Base-by-base conservation (phyloP, 768 basidiomycete genomes). In the Vishniacozyma victoriae region DNA sequence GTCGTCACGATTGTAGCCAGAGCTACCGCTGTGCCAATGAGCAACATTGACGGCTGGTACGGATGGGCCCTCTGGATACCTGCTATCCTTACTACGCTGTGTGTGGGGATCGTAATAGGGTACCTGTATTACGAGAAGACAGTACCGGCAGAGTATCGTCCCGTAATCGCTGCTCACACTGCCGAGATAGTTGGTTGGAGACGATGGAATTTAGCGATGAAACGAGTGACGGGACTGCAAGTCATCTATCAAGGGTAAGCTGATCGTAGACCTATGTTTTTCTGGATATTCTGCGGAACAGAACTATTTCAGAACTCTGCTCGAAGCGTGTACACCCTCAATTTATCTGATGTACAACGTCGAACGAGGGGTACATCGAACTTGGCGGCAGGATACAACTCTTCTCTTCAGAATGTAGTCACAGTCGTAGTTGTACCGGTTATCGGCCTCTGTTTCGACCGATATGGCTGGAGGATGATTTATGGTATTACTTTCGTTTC, bases 11-110 rank as follows among this genome's bases (percentile, higher is more conserved):
- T 65, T 37, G 48, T 62, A 42, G 54, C 58, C 7, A 57, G 55
- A 27, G 45, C 56, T 2, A 52, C 62, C 11, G 60, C 70, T 1
- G 59, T 72, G 1, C 70, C 70, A 7, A 65, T 72, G 54, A 52
- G 46, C 15, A 29, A 64, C 35, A 55, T 60, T 48, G 61, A 62
- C 18, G 70, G 70, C 1, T 64, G 54, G 52, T 72, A 60, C 59
- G 63, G 60, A 4, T 72, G 70, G 70, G 56, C 63, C 3, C 46
- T 70, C n/a, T 72, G 70, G 70, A 62, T 71, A 35, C 68, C 68
- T 0, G 46, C 64, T 3, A 67, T 69, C 40, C 38, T 57, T 11
- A 61, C 59, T 27, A 65, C 35, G 3, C 31, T 55, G 31, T 64
- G 67, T 23, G 46, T 72, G 19, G 46, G 31, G 15, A 24, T 69